Evolutionary conservation across 345 rosid species (phyloP), one percentile per base, ranked within the genome.

Genomic region (Corymbia maculata): DNA sequence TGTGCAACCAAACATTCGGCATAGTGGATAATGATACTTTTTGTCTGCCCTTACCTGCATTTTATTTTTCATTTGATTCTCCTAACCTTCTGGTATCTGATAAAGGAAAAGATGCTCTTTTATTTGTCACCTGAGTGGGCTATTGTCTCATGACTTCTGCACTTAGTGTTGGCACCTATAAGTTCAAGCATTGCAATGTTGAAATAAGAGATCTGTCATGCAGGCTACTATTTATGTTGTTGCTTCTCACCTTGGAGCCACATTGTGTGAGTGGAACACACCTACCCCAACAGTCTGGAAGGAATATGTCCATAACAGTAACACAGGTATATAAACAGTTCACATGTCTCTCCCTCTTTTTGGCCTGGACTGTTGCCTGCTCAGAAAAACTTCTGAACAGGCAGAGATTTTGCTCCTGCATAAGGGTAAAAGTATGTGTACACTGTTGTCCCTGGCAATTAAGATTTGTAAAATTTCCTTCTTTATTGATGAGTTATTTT

Each of bases 261-360:
- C 89, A 32, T 66, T 98, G 88, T 95, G 92, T 91, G 99, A 98
- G 92, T 98, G 99, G 99, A 93, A 93, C 59, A 90, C 99, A 32
- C 99, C 99, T 86, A 97, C 96, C 88, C 99, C 99, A 49, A 98
- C 99, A 64, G 85, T 95, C 92, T 97, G 99, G 99, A 96, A 94
- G 91, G 99, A 98, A 92, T 95, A 95, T 89, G 36, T 93, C 70
- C 96, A 98, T 91, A 93, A 91, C 93, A 89, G 93, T 42, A 93
- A 84, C 93, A 79, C 96, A 92, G 99, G 99, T 96, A 90, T 88
- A 42, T 75, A 57, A 50, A 51, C 59, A 32, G 49, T 36, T 36
- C 82, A 75, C 82, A 70, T 70, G 82, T 75, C 82, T 9, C 82
- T 70, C 26, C 80, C 80, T 70, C 26, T 70, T 70, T 36, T 70